A percentile compares a stretch with the other conserved stretches of the same genome.
Conservation (phyloP, 176 grass and related monocot species). For the Oryza meridionalis region DNA sequence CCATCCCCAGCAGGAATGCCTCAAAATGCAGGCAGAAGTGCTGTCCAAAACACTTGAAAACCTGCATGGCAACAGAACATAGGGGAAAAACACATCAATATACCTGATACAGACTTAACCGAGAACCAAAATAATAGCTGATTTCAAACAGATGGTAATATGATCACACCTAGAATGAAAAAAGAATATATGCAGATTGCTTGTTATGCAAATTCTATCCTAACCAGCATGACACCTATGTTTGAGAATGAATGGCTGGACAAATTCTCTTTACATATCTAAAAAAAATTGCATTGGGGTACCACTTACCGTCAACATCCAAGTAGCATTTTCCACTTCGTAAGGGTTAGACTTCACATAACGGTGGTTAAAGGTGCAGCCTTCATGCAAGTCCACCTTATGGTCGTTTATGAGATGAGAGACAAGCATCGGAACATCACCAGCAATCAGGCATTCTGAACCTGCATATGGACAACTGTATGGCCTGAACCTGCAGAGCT, state of each 20-base stretch:
- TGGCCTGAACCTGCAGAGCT: slow-evolving; percentile 78
- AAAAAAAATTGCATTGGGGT: slow-evolving; percentile 6
- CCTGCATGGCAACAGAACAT: slow-evolving; percentile 18
- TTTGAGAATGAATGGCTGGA: background rate
- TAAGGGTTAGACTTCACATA: slow-evolving; percentile 80
- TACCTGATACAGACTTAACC: background rate
- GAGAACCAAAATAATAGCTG: background rate
- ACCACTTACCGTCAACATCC: slow-evolving; percentile 84
- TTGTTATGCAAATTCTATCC: background rate
- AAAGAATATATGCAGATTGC: background rate
- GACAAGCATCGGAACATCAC: slow-evolving; percentile 67
- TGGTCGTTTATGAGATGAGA: slow-evolving; percentile 81
- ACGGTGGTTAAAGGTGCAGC: slow-evolving; percentile 88
- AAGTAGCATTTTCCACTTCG: slow-evolving; percentile 79
- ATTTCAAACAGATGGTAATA: background rate
- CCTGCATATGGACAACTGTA: slow-evolving; percentile 83
- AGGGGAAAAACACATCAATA: background rate
- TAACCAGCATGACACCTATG: background rate
- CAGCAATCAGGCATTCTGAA: slow-evolving; percentile 70
- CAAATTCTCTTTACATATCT: background rate
- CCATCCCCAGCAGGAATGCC: slow-evolving; percentile 60
- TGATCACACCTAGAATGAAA: background rate
- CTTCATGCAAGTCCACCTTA: slow-evolving; percentile 89
- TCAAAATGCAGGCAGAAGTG: slow-evolving; percentile 69
- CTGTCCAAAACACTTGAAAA: slow-evolving; percentile 60